Conservation (phyloP, 148 eudicot genomes). For the Pharnaceum exiguum region DNA sequence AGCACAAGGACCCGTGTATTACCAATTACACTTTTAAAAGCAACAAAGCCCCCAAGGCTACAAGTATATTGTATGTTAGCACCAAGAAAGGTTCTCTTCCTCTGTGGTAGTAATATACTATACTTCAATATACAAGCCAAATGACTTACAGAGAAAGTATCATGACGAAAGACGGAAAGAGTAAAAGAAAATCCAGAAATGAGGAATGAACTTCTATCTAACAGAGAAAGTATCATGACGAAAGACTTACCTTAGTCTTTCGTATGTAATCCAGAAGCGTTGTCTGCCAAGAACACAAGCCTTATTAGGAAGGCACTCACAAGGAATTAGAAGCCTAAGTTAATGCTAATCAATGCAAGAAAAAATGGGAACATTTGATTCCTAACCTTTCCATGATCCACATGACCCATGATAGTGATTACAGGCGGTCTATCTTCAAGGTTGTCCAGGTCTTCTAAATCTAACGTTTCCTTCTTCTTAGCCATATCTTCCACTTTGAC, state of each 20-base stretch:
- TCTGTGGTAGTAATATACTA: no score
- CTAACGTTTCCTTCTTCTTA: constrained; percentile 74
- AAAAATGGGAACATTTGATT: constrained; percentile 2
- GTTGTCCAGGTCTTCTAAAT: constrained; percentile 77
- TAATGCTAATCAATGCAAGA: neutral
- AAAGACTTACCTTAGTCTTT: constrained; percentile 74
- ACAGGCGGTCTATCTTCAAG: constrained; percentile 95
- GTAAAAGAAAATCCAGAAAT: neutral
- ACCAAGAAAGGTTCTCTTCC: no score
- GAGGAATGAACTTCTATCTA: neutral
- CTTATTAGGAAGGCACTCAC: constrained; percentile 25
- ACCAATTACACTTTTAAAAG: no score
- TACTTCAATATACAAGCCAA: no score
- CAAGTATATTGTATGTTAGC: no score
- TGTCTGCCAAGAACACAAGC: constrained; percentile 59
- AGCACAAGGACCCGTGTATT: no score
- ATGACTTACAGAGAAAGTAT: no score
- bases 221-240: constrained; percentile 3
- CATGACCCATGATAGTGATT: constrained; percentile 97
- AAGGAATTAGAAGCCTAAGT: constrained; percentile 6
- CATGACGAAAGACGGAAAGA: no score
- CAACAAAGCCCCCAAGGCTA: no score
- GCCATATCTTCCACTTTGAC: constrained; percentile 79
- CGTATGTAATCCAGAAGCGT: constrained; percentile 90
- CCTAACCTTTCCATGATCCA: constrained; percentile 94